Evolutionary conservation across 2,329 filamentous ascomycete genomes (phyloP), one percentile per base, ranked within the genome.

Genomic region (Epichloe sp.): DNA sequence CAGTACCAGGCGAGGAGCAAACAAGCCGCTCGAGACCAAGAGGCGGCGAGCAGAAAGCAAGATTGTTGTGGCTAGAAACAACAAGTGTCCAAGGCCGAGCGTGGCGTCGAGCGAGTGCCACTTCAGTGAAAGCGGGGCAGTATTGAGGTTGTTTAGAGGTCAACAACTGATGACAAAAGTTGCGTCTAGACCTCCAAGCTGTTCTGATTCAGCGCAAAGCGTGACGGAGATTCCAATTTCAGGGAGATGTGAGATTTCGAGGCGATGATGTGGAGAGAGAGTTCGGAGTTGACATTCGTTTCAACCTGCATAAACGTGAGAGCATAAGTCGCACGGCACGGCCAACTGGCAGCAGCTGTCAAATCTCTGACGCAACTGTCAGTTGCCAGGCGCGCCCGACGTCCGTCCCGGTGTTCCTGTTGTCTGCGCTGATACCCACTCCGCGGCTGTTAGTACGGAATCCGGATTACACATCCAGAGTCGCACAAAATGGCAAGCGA

Each of bases 71-170:
- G 44, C 49, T 35, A 51, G n/a, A 47, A 47, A 43, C 44, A 47
- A 43, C 44, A 31, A 23, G 23, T n/a, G 21, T 35, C 36, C 49
- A 23, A 12, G 46, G 42, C 15, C 5, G 2, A 41, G 50, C 41
- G 51, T 52, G 51, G 51, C 51, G 51, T 49, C 42, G 49, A 26
- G 35, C 11, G n/a, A 41, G n/a, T 41, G 42, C 34, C 21, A 38
- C 35, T 48, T 14, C 31, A 34, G 43, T 36, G 10, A 48, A 50
- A 52, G 51, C 51, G 51, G 51, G 51, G 51, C 51, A 35, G 26
- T 6, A 31, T 21, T 37, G 45, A 17, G 17, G 8, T n/a, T 19
- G 19, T 42, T 35, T 19, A 21, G 31, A 31, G 23, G 47, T 49
- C 26, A 23, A 44, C 26, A 17, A 44, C 19, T 15, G 21, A 21